Evolutionary conservation across 306 rosid species (phyloP), one percentile per base, ranked within the genome.

Genomic region (Quercus bicolor): DNA sequence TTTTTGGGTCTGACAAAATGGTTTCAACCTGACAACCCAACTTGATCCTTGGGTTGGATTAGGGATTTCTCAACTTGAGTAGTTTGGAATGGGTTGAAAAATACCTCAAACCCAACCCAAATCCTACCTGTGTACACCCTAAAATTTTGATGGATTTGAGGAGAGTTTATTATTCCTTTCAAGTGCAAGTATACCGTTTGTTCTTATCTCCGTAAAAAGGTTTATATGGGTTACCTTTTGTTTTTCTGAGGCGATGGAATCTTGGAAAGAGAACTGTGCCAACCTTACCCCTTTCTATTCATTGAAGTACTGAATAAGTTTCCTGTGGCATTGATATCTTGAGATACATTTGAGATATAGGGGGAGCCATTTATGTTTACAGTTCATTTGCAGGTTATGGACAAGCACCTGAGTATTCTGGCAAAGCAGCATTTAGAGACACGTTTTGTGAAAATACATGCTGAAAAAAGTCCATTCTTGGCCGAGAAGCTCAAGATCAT

Each of bases 381-480:
- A 21, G 55, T 87, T 78, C 26, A 56, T 76, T 86, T 81, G 77
- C 88, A 95, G 99, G 99, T 95, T 79, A 40, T 91, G 84, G 99
- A 95, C 89, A 95, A 95, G 86, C 99, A 95, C 87, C 59, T 95
- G 78, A 82, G 85, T 69, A 40, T 89, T 77, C 79, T 95, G 83
- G 97, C 99, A 1, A 86, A 95, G 94, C 97, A 91, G 81, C 99
- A 91, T 80, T 52, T 93, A 0, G 99, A 93, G 86, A 93, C 99
- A 20, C 97, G 97, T 45, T 90, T 95, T 74, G 86, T 90, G 74
- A 95, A 90, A 83, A 78, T 95, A 48, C 73, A 93, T 69, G 99
- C 98, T 4, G 99, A 95, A 87, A 95, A 95, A 83, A 91, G 99
- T 81, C 99, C 99, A 0, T 95, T 92, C 86, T 81, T 95, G 81